These are phyloP conservation scores for Acorus calamus DNA, from an alignment of 106 monocot species.

Conservation along the genomic window DNA sequence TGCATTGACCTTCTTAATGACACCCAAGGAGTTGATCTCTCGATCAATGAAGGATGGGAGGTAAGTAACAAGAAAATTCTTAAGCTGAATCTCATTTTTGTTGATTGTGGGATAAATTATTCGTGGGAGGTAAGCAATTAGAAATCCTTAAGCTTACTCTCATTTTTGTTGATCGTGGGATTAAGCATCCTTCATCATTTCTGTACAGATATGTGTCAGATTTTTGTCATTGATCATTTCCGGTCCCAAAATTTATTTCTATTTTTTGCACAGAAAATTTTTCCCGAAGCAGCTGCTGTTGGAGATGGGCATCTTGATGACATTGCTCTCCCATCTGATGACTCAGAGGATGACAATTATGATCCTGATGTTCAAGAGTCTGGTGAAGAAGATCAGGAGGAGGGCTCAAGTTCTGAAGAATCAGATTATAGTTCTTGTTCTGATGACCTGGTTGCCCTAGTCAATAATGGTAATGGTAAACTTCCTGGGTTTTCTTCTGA, in stretches of 20 bases:
- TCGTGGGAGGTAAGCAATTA: not conserved
- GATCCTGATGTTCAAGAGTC: constrained; percentile 37
- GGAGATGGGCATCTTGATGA: constrained; percentile 34
- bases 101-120: not conserved
- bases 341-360: constrained; percentile 78
- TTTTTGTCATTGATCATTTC: not conserved
- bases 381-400: constrained; percentile 10
- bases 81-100: not conserved
- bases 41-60: constrained; percentile 71
- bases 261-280: constrained; percentile 61
- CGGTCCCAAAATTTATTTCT: not conserved
- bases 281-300: constrained; percentile 74
- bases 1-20: constrained; percentile 77
- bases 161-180: not conserved
- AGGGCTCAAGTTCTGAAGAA: not conserved
- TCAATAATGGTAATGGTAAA: constrained; percentile 11
- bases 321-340: constrained; percentile 64
- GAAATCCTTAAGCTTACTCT: not conserved
- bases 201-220: not conserved
- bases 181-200: not conserved
- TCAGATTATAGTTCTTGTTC: constrained; percentile 22
- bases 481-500: constrained; percentile 58
- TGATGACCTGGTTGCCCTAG: constrained; percentile 28
- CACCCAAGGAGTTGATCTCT: constrained; percentile 43
- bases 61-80: constrained; percentile 23